These are phyloP conservation scores for Phaffia australis DNA, from an alignment of 768 basidiomycete genomes.

Conservation along the genomic window DNA sequence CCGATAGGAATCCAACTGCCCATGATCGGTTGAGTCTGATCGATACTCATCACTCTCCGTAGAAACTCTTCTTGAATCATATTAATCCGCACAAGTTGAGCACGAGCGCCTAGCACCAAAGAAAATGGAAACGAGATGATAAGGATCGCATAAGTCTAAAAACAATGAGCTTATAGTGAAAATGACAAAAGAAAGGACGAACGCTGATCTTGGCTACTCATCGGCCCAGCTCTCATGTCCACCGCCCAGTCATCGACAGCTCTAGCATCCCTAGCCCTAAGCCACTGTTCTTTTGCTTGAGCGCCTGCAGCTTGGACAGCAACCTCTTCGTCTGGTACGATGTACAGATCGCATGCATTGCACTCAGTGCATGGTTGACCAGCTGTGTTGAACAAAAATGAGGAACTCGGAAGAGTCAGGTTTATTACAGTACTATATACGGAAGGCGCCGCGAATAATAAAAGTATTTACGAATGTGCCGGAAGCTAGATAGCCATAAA, in stretches of 20 bases:
- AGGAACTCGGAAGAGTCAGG: neutral
- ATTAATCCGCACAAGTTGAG: no score
- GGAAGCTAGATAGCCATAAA: neutral
- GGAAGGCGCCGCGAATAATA: neutral
- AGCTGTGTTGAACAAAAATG: neutral
- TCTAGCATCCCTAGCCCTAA: neutral
- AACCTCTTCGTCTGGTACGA: conserved; percentile 17
- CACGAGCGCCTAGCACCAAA: no score
- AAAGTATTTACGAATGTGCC: neutral
- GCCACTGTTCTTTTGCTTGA: conserved; percentile 10
- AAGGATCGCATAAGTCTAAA: no score
- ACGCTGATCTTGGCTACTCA: conserved; percentile 6
- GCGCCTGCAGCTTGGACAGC: conserved; percentile 12
- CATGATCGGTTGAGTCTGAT: no score
- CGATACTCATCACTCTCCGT: no score
- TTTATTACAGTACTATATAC: no score
- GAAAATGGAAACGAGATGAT: no score
- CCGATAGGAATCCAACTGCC: no score
- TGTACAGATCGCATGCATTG: conserved; percentile 22
- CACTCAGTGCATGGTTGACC: conserved; percentile 19
- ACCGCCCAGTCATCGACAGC: conserved; percentile 1
- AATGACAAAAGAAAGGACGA: neutral
- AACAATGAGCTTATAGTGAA: neutral
- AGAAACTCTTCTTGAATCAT: no score
- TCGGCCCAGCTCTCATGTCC: conserved; percentile 13